Percentiles rank a stretch among this genome's conserved stretches.
These are phyloP conservation scores for Neurospora sp. DNA, from an alignment of 495 filamentous ascomycete genomes.

Conservation along the genomic window DNA sequence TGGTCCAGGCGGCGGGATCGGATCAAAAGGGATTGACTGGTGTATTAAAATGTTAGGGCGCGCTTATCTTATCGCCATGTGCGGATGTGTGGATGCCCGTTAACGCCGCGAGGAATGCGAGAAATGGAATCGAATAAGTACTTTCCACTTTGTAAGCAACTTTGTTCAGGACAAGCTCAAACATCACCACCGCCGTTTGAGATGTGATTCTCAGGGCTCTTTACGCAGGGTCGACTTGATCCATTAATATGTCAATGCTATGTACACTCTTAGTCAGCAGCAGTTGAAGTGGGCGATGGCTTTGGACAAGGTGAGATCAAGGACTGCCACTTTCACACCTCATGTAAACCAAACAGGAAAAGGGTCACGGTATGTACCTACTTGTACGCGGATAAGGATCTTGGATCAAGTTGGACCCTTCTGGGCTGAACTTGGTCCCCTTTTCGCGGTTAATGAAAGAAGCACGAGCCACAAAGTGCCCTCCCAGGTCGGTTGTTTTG, in stretches of 20 bases:
- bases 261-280: too few species aligned
- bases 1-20: background rate
- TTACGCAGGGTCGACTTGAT: too few species aligned
- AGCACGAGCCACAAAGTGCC: background rate
- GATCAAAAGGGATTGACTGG: too few species aligned
- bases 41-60: background rate
- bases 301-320: too few species aligned
- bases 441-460: background rate
- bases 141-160: too few species aligned
- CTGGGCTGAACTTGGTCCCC: background rate
- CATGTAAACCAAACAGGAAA: background rate
- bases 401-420: background rate
- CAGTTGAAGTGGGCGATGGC: too few species aligned
- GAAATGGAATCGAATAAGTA: too few species aligned
- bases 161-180: too few species aligned
- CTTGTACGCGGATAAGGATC: background rate
- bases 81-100: background rate
- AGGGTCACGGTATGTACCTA: background rate
- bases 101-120: too few species aligned
- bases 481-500: background rate
- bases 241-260: too few species aligned
- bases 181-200: too few species aligned
- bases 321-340: background rate
- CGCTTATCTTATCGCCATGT: background rate
- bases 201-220: too few species aligned